Base-by-base conservation (phyloP, 2,329 filamentous ascomycete genomes). In the Arachnomyces sp. region DNA sequence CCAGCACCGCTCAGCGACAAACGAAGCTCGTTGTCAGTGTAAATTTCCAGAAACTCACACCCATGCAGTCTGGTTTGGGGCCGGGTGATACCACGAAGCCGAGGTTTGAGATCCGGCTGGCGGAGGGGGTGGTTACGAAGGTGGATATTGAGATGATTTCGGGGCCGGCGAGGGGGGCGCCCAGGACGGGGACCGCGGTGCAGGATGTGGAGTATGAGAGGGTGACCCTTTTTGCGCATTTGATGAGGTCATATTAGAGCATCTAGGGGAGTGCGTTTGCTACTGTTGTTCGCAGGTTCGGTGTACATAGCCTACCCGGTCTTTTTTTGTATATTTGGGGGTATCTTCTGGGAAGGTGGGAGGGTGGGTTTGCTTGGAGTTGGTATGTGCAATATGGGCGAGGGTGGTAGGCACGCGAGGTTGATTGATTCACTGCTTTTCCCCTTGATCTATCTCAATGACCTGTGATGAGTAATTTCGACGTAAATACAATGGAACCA, bases 81-180 rank as follows among this genome's bases (percentile, higher is more conserved):
- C 65, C 67, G 38, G 46, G 50, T 13, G 68, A 73, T 50, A 70
- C 63, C 34, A 69, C 71, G 43, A 77, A 77, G 46, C 79, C 81
- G n/a, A 66, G 83, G 0, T 94, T 87, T 51, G 88, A 94, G 51
- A 74, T 80, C 6, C 76, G 76, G 38, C 66, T 94, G 18, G 72
- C 76, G 17, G 73, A 76, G 2, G 87, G 86, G 5, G 20, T 9
- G 20, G 73, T 87, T 37, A 94, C 92, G 50, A 74, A 81, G 34
- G 74, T 94, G 37, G 82, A 88, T 51, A 72, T 93, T 6, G 83
- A 90, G 52, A 70, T 90, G 43, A 77, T 88, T 47, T 84, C 83
- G 1, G 80, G 81, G 5, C 72, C 85, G 47, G 77, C 74, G 1
- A 76, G 70, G 52, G 75, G 71, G 14, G 68, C 77, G 20, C 53